Conservation (phyloP, 2,329 filamentous ascomycete genomes). For the Arthrobotrys iridis region DNA sequence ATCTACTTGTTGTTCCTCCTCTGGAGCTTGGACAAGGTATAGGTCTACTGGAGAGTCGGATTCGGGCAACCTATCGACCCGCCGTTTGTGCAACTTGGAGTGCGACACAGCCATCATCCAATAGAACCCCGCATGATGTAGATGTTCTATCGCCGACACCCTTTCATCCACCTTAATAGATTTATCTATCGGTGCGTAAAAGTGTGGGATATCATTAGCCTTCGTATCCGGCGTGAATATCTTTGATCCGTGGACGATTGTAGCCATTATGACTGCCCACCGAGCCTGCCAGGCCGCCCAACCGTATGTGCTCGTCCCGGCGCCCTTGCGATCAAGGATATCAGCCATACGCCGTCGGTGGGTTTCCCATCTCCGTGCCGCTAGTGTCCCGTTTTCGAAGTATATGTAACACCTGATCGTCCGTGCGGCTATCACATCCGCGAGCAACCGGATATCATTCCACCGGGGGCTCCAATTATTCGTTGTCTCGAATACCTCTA, state of each 20-base stretch:
- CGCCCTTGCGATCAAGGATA: conserved; percentile 82
- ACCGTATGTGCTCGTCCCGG: conserved; percentile 86
- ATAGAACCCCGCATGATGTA: conserved; percentile 76
- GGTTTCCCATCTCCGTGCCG: conserved; percentile 80
- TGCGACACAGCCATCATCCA: conserved; percentile 71
- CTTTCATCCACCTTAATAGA: conserved; percentile 67
- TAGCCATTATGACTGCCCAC: conserved; percentile 62
- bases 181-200: conserved; percentile 71
- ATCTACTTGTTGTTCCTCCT: conserved; percentile 54
- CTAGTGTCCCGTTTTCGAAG: conserved; percentile 79
- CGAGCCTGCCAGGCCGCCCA: conserved; percentile 94
- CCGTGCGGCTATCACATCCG: conserved; percentile 82
- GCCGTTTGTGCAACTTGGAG: conserved; percentile 65
- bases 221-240: conserved; percentile 46
- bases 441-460: conserved; percentile 88
- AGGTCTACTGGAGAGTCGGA: conserved; percentile 72
- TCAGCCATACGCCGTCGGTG: conserved; percentile 79
- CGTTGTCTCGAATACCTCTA: conserved; percentile 89
- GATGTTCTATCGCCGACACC: conserved; percentile 71
- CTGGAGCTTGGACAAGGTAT: conserved; percentile 73
- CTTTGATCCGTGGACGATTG: conserved; percentile 37
- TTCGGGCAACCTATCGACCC: conserved; percentile 70
- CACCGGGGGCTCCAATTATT: conserved; percentile 90
- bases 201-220: conserved; percentile 59
- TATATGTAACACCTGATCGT: conserved; percentile 84